Base-by-base conservation (phyloP, 2,329 filamentous ascomycete species). In the Venturia nashicola region DNA sequence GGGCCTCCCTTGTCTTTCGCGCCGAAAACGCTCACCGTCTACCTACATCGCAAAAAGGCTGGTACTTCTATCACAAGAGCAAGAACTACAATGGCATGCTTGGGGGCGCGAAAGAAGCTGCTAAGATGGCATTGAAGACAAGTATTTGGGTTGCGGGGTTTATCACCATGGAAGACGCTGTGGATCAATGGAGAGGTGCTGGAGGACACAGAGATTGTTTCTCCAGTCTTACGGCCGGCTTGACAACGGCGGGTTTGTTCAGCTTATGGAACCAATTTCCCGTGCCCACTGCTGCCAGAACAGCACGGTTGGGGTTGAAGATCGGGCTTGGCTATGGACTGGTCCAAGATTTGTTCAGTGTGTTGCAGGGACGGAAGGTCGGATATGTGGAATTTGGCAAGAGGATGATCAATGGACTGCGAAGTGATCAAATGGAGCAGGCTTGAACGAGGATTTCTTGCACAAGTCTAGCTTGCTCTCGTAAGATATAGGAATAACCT, bases 1-100 rank as follows among this genome's bases (percentile, higher is more conserved):
- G 83, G 72, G 84, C 90, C 0, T 87, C 89, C 61, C 81, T 96
- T 65, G 88, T 89, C 46, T 99, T 97, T 78, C 88, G 93, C 64
- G 94, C 94, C 66, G 94, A 99, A 76, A 96, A 99, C 72, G 91
- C 94, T 0, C 94, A 99, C 79, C 89, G 93, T 68, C 85, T 97
- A 67, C 94, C 94, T 23, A 86, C 84, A 3, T 87, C 87, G 0
- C 86, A 90, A 34, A 85, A 86, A 2, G 93, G 91, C 20, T 99
- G 94, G 94, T 99, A 93, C 73, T 83, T 97, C n/a, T 99, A 99
- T 76, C 93, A 97, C 79, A 97, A 97, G 77, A 90, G 86, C 73
- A 97, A 97, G 76, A 97, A 96, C 76, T 97, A 99, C 57, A 42
- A 91, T 70, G 83, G 88, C 61, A 86, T 90, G 70, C 82, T 88